Percentiles rank a stretch among this genome's conserved stretches.
Conservation (phyloP, 805 yeast species). For the Cyberlindnera subsufficiens region DNA sequence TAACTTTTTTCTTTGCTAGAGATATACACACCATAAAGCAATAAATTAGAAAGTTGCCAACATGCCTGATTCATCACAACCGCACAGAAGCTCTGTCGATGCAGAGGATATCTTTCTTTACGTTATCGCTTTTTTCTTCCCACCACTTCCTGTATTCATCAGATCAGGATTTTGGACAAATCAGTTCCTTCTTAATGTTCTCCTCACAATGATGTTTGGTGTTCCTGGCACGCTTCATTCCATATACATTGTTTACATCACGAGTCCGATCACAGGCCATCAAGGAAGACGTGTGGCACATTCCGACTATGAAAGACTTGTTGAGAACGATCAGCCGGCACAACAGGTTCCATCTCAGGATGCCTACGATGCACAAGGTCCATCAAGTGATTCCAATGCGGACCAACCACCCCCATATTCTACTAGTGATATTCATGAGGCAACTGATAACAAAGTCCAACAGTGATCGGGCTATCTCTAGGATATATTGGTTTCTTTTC, state of each 20-base stretch:
- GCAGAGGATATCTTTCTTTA: conserved; percentile 50
- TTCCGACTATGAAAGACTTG: conserved; percentile 18
- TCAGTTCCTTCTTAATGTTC: conserved; percentile 52
- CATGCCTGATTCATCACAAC: conserved; percentile 3
- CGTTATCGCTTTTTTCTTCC: conserved; percentile 55
- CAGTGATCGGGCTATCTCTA: not conserved
- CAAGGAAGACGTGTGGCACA: conserved; percentile 11
- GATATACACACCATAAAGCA: too few relatives aligned
- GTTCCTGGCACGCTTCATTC: conserved; percentile 73
- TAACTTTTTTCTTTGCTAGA: too few relatives aligned
- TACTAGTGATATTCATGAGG: not conserved
- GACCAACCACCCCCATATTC: conserved; percentile 20
- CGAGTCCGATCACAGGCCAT: conserved; percentile 16
- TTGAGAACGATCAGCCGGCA: conserved; percentile 7
- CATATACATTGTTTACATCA: conserved; percentile 39
- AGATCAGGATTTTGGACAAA: conserved; percentile 54
- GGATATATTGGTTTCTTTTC: too few relatives aligned
- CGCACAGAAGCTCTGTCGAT: conserved; percentile 12
- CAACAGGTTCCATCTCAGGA: not conserved
- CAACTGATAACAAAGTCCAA: conserved; percentile 23
- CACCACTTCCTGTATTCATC: conserved; percentile 69
- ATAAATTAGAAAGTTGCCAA: not conserved
- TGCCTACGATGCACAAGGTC: too few relatives aligned
- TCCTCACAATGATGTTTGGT: conserved; percentile 68
- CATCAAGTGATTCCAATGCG: not conserved